Conservation (phyloP, 495 filamentous ascomycete species). For the Usnea hakonensis region DNA sequence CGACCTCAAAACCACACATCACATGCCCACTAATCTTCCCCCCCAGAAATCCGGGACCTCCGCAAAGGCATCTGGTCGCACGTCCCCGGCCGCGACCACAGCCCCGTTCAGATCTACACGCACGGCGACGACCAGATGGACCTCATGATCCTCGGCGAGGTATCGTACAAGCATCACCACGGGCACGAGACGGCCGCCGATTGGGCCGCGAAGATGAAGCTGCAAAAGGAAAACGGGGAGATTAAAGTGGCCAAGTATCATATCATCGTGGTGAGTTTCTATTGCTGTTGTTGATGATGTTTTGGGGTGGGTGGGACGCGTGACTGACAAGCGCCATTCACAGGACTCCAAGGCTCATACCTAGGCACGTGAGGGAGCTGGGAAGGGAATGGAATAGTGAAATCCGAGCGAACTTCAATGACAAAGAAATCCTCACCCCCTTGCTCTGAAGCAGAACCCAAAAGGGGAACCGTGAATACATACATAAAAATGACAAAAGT, state of each 20-base stretch:
- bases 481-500: too few species aligned
- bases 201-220: slow-evolving; percentile 11
- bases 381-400: too few species aligned
- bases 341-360: too few species aligned
- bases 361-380: too few species aligned
- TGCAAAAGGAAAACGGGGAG: slow-evolving; percentile 7
- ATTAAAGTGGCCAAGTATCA: slow-evolving; percentile 12
- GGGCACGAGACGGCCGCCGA: slow-evolving; percentile 12
- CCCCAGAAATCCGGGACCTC: slow-evolving; percentile 13
- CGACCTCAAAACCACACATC: neutral
- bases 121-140: slow-evolving; percentile 16
- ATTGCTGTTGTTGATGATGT: too few species aligned
- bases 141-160: slow-evolving; percentile 8
- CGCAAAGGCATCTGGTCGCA: slow-evolving; percentile 16
- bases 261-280: slow-evolving; percentile 18
- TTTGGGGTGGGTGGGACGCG: too few species aligned
- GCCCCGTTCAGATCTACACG: slow-evolving; percentile 15
- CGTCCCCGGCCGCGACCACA: slow-evolving; percentile 16
- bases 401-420: too few species aligned
- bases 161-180: slow-evolving; percentile 11
- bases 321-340: too few species aligned
- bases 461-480: too few species aligned
- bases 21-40: neutral
- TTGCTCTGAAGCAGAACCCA: too few species aligned
- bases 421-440: too few species aligned